Percentiles rank a stretch among this genome's conserved stretches.
Conservation (phyloP, 208 protist genomes). For the Polymyxa betae region DNA sequence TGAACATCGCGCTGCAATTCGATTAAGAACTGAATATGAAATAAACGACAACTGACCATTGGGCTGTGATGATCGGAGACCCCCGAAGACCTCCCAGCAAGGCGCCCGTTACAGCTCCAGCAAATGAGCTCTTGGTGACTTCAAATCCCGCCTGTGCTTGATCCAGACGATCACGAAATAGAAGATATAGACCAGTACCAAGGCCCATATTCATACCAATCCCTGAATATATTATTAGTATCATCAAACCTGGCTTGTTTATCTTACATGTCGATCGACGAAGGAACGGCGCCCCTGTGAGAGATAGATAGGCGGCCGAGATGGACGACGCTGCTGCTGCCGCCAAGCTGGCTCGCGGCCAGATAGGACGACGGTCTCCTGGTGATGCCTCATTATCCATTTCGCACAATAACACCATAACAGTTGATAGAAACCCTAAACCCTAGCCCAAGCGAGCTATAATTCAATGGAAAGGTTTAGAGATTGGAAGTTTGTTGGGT, state of each 20-base stretch:
- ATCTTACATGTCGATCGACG: background rate
- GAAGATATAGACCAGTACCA: background rate
- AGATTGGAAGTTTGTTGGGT: background rate
- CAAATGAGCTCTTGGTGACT: background rate
- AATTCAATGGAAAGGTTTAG: background rate
- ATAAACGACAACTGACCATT: background rate
- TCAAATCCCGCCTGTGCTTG: background rate
- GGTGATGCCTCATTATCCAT: background rate
- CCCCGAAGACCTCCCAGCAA: background rate
- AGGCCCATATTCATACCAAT: background rate
- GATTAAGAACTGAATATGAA: background rate
- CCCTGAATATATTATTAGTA: background rate
- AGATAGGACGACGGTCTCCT: background rate
- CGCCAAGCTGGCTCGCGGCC: background rate
- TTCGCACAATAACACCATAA: no score
- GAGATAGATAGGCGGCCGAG: background rate
- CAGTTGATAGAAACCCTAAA: no score
- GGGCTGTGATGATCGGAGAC: background rate
- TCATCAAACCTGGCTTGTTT: background rate
- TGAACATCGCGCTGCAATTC: conserved; percentile 25
- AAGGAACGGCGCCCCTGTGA: background rate
- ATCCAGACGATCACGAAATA: background rate
- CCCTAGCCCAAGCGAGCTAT: no score
- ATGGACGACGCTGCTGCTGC: background rate
- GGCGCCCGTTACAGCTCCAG: background rate